Evolutionary conservation across 176 grass and related monocot species (phyloP).

Genomic region (Cenchrus fungigraminus): DNA sequence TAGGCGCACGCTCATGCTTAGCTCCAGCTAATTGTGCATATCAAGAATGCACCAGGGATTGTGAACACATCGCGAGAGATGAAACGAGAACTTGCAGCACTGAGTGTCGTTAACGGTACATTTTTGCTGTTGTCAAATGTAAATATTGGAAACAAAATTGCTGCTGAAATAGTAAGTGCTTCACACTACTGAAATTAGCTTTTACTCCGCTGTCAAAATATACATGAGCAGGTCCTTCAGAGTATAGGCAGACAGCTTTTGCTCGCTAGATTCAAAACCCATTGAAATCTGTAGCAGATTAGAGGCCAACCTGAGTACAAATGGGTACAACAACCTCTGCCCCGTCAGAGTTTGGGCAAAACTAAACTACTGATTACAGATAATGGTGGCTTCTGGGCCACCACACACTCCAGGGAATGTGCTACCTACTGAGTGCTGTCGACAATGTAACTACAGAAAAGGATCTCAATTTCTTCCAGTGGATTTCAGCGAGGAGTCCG

Average conservation of each 20-base stretch:
- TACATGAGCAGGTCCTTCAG: neutral
- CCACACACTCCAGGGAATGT: neutral
- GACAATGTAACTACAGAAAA: neutral
- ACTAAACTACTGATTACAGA: conserved; percentile 31
- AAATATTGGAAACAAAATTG: neutral
- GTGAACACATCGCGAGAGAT: neutral
- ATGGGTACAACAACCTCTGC: neutral
- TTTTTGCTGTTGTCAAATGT: conserved; percentile 9
- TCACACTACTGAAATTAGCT: neutral
- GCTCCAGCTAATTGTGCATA: too few species aligned
- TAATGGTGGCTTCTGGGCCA: conserved; percentile 28
- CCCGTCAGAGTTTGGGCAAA: neutral
- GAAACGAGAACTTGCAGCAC: neutral
- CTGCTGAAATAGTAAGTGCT: neutral
- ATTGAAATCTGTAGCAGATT: conserved; percentile 1
- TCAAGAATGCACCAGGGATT: too few species aligned
- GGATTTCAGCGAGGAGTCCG: conserved; percentile 64
- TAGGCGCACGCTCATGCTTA: too few species aligned
- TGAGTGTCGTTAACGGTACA: neutral
- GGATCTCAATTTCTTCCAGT: neutral
- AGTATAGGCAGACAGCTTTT: neutral
- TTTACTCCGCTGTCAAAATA: neutral
- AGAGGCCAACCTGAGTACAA: conserved; percentile 23
- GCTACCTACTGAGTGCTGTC: neutral
- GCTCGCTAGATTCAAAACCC: neutral